Base-by-base conservation (phyloP, 2,329 filamentous ascomycete species). In the Esteya vermicola region DNA sequence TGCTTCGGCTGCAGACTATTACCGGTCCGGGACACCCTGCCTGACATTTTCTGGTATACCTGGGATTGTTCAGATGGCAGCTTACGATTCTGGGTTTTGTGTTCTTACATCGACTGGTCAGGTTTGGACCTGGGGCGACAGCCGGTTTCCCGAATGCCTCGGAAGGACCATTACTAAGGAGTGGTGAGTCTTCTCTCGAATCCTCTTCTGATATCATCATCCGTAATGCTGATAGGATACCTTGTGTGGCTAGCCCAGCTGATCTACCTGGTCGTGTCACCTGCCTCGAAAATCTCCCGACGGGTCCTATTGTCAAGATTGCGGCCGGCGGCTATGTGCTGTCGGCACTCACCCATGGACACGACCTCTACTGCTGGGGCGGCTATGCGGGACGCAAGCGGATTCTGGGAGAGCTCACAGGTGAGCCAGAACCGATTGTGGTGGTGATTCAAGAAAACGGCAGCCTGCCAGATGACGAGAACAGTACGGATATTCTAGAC, bases 361-460 rank as follows among this genome's bases (percentile, higher is more conserved):
- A 67, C 25, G 70, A 74, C 42, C 53, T 79, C 2, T 82, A 81
- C 50, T 52, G 70, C 20, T 82, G 77, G 76, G 77, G 78, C 23
- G 56, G n/a, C 16, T 57, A 58, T 35, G 54, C 57, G 18, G 58
- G 56, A 7, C 49, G 50, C 16, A 16, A 28, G 10, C 33, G 35
- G 4, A 42, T 47, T 19, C 47, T 65, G 16, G 45, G 34, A 9
- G 45, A 28, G 3, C 32, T 50, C n/a, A 25, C 31, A 3, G 47
- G 45, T 16, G 46, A 49, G 9, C 67, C 70, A 2, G 59, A 53
- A 25, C 70, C 69, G 1, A 51, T 67, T 1, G 60, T 66, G 9
- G 55, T 72, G 1, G 61, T 64, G 58, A 1, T 34, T 9, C 31
- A 34, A 9, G 23, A n/a, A 18, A 60, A 61, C 4, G 45, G 60